Base-by-base conservation (phyloP, 371 early-diverging fungal genomes). In the Lichtheimia ornata region DNA sequence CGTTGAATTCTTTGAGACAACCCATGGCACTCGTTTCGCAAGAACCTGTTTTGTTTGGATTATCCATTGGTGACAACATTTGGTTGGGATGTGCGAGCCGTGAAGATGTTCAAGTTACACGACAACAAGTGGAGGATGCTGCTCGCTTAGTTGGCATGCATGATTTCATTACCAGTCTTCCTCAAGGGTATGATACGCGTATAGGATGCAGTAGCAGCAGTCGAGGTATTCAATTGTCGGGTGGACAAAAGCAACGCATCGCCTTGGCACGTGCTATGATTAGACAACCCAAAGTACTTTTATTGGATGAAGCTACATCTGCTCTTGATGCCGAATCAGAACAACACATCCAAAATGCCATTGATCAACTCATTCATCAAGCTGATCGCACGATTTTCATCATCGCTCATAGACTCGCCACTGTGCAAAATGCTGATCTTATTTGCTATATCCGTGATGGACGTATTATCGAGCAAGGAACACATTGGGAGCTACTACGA, bases 231-330 rank as follows among this genome's bases (percentile, higher is more conserved):
- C 83, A 83, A 59, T 28, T 65, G n/a, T 64, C 68, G 3, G 68
- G 68, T 40, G 68, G 64, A 20, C 68, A 68, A 20, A 68, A 68
- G 35, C 68, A 68, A 42, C 59, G 68, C 14, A 68, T 68, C 35
- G 63, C 68, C 11, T 63, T 68, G 43, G 68, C 90, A 9, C 78
- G 91, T 53, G 87, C 87, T 2, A 24, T 87, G 62, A 84, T 97
- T 66, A 86, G 90, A 49, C 84, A 94, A 61, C 95, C 95, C 24
- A 82, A 76, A 55, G 84, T 97, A 11, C 76, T 97, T 52, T 74
- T 98, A 28, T 74, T 98, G 44, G 99, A 99, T 67, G 99, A 99
- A 67, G 96, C 98, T 0, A 98, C 99, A 3, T 90, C 92, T 4
- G 95, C 96, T 0, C 67, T 97, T 53, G 96, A 96, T 71, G 85